phyloP scores from a whole-genome alignment of 352 stramenopile genomes.

The Salisapilia sapeloensis region DNA sequence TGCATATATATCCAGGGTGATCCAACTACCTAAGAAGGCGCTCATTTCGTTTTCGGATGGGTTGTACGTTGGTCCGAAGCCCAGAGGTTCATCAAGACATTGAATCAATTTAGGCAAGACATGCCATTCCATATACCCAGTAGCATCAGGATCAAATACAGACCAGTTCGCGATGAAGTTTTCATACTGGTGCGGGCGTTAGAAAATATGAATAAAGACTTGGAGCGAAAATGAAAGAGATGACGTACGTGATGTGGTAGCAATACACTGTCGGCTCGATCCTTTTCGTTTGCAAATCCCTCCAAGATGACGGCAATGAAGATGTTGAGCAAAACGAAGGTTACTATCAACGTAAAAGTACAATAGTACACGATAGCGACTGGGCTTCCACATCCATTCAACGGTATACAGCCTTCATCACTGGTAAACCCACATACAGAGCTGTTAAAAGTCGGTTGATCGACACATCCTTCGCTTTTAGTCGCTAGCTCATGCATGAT shows the following conservation, averaged over 20 bases:
- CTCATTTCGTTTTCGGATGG: constrained; percentile 28
- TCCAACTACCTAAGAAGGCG: constrained; percentile 24
- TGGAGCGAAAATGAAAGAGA: constrained; percentile 3
- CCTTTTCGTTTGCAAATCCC: constrained; percentile 58
- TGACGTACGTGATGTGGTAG: constrained; percentile 18
- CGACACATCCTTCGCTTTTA: constrained; percentile 8
- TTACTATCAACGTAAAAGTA: constrained; percentile 67
- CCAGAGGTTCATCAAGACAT: constrained; percentile 42
- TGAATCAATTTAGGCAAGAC: constrained; percentile 41
- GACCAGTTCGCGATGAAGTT: constrained; percentile 40
- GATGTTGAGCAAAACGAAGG: constrained; percentile 73
- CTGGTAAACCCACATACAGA: constrained; percentile 27
- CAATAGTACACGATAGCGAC: constrained; percentile 49
- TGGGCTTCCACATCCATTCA: constrained; percentile 30
- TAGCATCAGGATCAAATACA: constrained; percentile 55
- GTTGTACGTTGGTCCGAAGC: constrained; percentile 24
- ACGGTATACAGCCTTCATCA: constrained; percentile 13
- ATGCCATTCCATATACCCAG: constrained; percentile 52
- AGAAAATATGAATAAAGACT: constrained; percentile 15
- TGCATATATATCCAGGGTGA: neutral
- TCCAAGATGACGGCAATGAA: constrained; percentile 81
- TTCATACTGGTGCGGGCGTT: constrained; percentile 20
- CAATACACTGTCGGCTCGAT: constrained; percentile 28
- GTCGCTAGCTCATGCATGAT: constrained; percentile 65
- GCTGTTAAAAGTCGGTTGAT: constrained; percentile 13